These are phyloP conservation scores for Candida chilensis DNA, from an alignment of 805 yeast genomes.

Conservation along the genomic window DNA sequence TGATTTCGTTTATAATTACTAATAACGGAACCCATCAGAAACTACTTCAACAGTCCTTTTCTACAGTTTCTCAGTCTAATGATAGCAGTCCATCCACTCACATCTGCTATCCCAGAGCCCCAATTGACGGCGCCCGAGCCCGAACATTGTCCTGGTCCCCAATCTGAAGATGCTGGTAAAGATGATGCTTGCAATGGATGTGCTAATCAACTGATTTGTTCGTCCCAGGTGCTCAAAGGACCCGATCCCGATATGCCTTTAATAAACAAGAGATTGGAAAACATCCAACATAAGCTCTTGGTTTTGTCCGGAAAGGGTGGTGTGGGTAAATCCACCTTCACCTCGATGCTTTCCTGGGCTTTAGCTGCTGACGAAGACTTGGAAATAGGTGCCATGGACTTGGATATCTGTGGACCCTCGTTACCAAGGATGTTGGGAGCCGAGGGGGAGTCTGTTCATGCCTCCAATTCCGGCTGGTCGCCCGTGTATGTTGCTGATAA, in stretches of 20 bases:
- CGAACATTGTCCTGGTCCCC: conserved; percentile 98
- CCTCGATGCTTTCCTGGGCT: conserved; percentile 96
- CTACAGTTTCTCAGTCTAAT: not conserved
- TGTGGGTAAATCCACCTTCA: conserved; percentile 95
- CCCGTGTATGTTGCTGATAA: conserved; percentile 96
- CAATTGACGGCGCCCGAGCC: conserved; percentile 67
- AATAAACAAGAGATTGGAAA: conserved; percentile 58
- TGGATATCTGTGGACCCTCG: conserved; percentile 97
- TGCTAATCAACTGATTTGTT: conserved; percentile 87
- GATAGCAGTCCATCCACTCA: conserved; percentile 2
- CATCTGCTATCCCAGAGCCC: conserved; percentile 3
- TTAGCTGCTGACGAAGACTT: conserved; percentile 70
- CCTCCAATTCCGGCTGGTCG: conserved; percentile 90
- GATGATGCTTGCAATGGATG: conserved; percentile 94
- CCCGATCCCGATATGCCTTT: conserved; percentile 89
- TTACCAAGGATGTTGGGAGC: conserved; percentile 93
- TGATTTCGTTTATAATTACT: too few relatives aligned
- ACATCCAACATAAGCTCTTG: conserved; percentile 68
- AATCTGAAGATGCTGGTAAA: conserved; percentile 86
- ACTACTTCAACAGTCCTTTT: not conserved
- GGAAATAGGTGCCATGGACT: conserved; percentile 94
- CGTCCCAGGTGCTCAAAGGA: conserved; percentile 74
- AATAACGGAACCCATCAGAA: too few relatives aligned
- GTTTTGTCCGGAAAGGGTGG: conserved; percentile 88
- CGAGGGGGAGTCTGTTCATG: conserved; percentile 75